These are phyloP conservation scores for Alloascoidea hylecoeti DNA, from an alignment of 805 yeast species.

Conservation along the genomic window DNA sequence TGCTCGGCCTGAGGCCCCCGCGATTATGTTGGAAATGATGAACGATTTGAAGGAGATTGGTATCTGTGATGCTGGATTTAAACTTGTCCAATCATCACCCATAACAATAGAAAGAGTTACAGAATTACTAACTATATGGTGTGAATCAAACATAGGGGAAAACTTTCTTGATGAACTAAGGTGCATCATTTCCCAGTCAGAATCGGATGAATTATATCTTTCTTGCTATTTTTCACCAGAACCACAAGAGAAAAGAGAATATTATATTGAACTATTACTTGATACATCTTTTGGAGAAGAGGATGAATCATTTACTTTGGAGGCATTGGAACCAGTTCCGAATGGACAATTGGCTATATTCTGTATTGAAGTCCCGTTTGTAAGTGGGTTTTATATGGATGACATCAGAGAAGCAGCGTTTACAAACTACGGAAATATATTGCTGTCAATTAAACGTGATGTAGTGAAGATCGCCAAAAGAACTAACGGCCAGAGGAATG, in stretches of 20 bases:
- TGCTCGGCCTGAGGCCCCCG: no score
- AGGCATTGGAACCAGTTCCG: not conserved
- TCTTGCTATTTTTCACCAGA: not conserved
- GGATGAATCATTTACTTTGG: not conserved
- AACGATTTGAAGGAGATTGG: slow-evolving; percentile 1
- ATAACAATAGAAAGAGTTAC: not conserved
- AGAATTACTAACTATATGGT: not conserved
- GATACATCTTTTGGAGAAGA: not conserved
- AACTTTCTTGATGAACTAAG: not conserved
- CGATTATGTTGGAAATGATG: not conserved
- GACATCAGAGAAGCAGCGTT: not conserved
- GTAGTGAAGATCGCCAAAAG: not conserved
- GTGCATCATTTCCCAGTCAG: not conserved
- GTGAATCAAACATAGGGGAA: not conserved
- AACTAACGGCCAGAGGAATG: not conserved
- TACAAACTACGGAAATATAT: not conserved
- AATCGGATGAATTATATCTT: not conserved
- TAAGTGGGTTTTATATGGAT: slow-evolving; percentile 1
- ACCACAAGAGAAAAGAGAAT: not conserved
- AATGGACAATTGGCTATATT: not conserved
- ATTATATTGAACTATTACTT: not conserved
- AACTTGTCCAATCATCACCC: not conserved
- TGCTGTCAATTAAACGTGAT: not conserved
- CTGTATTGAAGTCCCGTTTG: slow-evolving; percentile 1
- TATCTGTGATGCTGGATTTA: not conserved